Percentiles rank a stretch among this genome's conserved stretches.
Conservation (phyloP, 257 asterid genomes). For the Henckelia pumila region DNA sequence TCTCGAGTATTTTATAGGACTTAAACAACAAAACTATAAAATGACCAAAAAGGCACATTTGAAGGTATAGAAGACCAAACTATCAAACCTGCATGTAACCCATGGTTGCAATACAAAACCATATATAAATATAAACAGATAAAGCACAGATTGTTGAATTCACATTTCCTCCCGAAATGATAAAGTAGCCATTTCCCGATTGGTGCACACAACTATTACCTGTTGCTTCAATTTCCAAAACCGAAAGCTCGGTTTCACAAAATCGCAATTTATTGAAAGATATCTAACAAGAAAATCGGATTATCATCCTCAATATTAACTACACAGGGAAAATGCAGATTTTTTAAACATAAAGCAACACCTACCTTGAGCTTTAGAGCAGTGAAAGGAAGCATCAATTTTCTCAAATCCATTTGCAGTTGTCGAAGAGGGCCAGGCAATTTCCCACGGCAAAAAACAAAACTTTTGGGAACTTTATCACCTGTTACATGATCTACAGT, state of each 20-base stretch:
- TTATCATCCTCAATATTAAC: background rate
- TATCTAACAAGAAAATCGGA: background rate
- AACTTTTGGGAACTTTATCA: conserved; percentile 79
- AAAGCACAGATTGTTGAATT: too few relatives aligned
- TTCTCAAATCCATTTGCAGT: conserved; percentile 78
- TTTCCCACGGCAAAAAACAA: conserved; percentile 82
- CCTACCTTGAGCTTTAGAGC: conserved; percentile 88
- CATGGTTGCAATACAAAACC: background rate
- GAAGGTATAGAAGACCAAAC: background rate
- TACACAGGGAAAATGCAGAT: background rate
- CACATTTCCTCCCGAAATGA: too few relatives aligned
- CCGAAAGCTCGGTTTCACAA: background rate
- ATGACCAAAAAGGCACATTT: background rate
- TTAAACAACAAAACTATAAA: too few relatives aligned
- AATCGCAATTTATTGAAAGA: background rate
- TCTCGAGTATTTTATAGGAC: background rate
- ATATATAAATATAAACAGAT: too few relatives aligned
- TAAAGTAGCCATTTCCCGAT: too few relatives aligned
- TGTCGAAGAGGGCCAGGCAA: conserved; percentile 73
- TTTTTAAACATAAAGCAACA: background rate
- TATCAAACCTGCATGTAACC: background rate
- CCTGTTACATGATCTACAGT: conserved; percentile 88
- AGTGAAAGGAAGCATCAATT: conserved; percentile 90
- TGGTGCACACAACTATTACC: too few relatives aligned
- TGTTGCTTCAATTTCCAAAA: background rate